Evolutionary conservation across 2,329 filamentous ascomycete genomes (phyloP), one percentile per base, ranked within the genome.

Genomic region (Pseudogymnoascus verrucosus): DNA sequence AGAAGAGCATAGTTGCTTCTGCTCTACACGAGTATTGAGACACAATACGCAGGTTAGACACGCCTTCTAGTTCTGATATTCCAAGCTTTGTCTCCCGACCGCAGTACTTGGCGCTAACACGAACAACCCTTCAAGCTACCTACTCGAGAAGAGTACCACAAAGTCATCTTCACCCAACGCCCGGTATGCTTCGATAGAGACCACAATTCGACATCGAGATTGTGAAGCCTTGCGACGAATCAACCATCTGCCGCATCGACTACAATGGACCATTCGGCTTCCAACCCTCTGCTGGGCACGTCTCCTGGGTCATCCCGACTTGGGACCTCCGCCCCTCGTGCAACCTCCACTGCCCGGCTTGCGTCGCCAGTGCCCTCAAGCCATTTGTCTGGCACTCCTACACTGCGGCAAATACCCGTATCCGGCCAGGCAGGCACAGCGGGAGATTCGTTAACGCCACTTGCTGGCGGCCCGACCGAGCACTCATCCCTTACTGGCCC

Each of bases 401-500:
- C 77, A 23, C 74, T 80, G 31, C 78, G 77, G 64, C 80, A 83
- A 65, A 78, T 81, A 65, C 79, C 81, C 14, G 78, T 78, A 12
- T 78, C 67, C 21, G 66, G 78, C 51, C 77, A 81, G 62, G 73
- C 74, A 65, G 6, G 70, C 78, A 68, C 72, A n/a, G 69, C 78
- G 37, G 80, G 78, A 19, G 77, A 74, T 62, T 76, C 34, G 14
- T n/a, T 85, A 64, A 82, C 86, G 40, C 88, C 90, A 39, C 81
- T 96, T 39, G 80, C 88, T 7, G 87, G 84, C 65, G 82, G 83
- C 62, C 84, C 75, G 65, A 79, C 77, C 67, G 75, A 75, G 64
- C 68, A 79, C 67, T 83, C 84, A 21, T 88, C 85, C 60, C 77
- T 85, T 6, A 84, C 88, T 5, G 91, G 91, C 0, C 92, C 91